Evolutionary conservation across 805 yeast genomes (phyloP).

Genomic region (Wickerhamomyces chambardii): DNA sequence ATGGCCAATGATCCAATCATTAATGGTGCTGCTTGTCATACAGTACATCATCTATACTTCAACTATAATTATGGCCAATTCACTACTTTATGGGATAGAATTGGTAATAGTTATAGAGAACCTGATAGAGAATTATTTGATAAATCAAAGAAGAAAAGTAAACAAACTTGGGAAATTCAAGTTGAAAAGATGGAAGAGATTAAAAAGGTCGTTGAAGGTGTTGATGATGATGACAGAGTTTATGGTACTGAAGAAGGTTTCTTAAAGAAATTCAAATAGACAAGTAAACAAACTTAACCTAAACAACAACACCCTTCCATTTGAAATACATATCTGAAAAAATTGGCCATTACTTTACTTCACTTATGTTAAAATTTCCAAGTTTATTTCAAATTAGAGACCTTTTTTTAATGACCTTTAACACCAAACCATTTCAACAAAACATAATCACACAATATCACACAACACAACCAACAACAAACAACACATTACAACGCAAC

Average conservation of each 20-base stretch:
- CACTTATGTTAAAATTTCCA: too few species aligned
- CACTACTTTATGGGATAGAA: conserved; percentile 96
- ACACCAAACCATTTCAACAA: too few species aligned
- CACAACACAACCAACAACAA: too few species aligned
- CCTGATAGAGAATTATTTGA: conserved; percentile 87
- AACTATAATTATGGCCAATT: conserved; percentile 98
- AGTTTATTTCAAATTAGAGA: too few species aligned
- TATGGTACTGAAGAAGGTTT: conserved; percentile 43
- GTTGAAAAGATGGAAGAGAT: conserved; percentile 68
- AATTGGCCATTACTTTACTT: too few species aligned
- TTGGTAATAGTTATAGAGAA: conserved; percentile 87
- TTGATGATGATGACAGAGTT: conserved; percentile 59
- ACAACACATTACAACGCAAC: too few species aligned
- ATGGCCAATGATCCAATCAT: conserved; percentile 87
- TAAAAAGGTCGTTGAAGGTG: conserved; percentile 75
- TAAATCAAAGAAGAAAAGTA: conserved; percentile 44
- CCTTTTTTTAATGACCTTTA: too few species aligned
- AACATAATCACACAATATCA: too few species aligned
- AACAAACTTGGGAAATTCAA: conserved; percentile 63
- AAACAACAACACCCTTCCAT: too few species aligned
- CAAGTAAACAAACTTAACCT: too few species aligned
- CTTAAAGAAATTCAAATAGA: not conserved
- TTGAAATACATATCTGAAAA: too few species aligned
- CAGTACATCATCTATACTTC: conserved; percentile 93
- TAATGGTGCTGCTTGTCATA: conserved; percentile 98